phyloP scores from a whole-genome alignment of 2,329 filamentous ascomycete species.

The Aspergillus nomiae region DNA sequence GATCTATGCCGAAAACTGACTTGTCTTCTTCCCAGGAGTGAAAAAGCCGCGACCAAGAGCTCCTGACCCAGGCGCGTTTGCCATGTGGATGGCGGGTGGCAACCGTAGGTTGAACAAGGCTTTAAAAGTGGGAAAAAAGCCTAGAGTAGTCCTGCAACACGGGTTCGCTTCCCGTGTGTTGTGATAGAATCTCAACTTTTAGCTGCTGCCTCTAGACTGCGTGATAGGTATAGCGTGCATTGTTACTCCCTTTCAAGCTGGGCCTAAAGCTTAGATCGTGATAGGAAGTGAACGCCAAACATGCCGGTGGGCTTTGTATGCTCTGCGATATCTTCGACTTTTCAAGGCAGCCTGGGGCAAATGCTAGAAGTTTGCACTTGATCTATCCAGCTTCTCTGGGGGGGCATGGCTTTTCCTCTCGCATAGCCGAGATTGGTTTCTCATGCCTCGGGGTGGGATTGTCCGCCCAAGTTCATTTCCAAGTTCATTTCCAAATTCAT shows the following conservation, averaged over 20 bases:
- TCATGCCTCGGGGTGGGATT: conserved; percentile 35
- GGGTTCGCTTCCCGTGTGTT: conserved; percentile 32
- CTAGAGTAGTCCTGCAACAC: conserved; percentile 33
- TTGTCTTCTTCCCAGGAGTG: conserved; percentile 19
- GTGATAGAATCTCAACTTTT: conserved; percentile 22
- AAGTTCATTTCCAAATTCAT: background rate
- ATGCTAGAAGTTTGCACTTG: conserved; percentile 16
- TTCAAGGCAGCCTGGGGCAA: conserved; percentile 10
- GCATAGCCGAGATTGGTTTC: conserved; percentile 44
- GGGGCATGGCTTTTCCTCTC: conserved; percentile 50
- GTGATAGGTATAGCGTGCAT: background rate
- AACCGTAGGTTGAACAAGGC: conserved; percentile 35
- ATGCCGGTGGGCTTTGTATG: background rate
- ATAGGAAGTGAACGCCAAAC: background rate
- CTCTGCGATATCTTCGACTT: background rate
- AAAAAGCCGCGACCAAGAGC: conserved; percentile 36
- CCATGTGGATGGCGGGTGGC: conserved; percentile 48
- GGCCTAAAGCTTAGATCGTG: background rate
- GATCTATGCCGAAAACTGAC: background rate
- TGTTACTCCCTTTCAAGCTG: background rate
- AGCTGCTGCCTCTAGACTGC: conserved; percentile 10
- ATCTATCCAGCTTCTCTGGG: conserved; percentile 35
- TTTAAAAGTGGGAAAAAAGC: conserved; percentile 52
- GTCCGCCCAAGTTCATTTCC: background rate
- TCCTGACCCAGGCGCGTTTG: conserved; percentile 39